phyloP scores from a whole-genome alignment of 2,329 filamentous ascomycete genomes.

The Daldinia sp. region DNA sequence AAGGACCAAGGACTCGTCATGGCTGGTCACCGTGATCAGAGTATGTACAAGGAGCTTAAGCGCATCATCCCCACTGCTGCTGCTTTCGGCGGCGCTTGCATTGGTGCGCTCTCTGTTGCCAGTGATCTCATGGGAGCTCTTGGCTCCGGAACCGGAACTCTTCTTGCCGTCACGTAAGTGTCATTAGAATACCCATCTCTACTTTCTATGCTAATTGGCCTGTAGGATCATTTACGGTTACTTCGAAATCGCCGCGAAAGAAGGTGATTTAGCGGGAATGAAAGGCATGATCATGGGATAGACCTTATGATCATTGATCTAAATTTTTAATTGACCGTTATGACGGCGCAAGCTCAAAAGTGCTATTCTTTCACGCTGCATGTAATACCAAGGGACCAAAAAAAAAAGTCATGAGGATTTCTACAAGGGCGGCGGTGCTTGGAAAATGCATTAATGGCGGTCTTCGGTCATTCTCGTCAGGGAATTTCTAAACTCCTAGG shows the following conservation, averaged over 20 bases:
- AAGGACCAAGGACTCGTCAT: constrained; percentile 99
- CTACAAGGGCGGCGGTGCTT: constrained; percentile 39
- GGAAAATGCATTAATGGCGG: constrained; percentile 43
- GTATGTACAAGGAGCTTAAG: constrained; percentile 99
- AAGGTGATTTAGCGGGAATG: constrained; percentile 90
- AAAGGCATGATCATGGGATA: constrained; percentile 78
- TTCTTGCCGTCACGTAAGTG: constrained; percentile 97
- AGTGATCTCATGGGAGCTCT: constrained; percentile 96
- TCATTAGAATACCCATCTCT: not conserved
- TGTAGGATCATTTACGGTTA: constrained; percentile 96
- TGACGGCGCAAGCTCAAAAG: constrained; percentile 38
- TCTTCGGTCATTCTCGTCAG: constrained; percentile 35
- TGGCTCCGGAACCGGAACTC: constrained; percentile 95
- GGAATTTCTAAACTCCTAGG: constrained; percentile 3
- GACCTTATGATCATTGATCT: constrained; percentile 36
- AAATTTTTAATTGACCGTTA: constrained; percentile 24
- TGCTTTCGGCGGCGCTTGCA: constrained; percentile 98
- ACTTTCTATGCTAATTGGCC: constrained; percentile 47
- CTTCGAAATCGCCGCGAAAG: constrained; percentile 99
- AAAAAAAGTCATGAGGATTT: constrained; percentile 43
- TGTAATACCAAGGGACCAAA: constrained; percentile 44
- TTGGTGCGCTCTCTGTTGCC: constrained; percentile 94
- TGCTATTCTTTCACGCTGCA: constrained; percentile 36
- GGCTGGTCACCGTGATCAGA: constrained; percentile 99
- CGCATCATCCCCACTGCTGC: constrained; percentile 98